phyloP scores from a whole-genome alignment of 2,329 filamentous ascomycete species.

The Claviceps citrina region DNA sequence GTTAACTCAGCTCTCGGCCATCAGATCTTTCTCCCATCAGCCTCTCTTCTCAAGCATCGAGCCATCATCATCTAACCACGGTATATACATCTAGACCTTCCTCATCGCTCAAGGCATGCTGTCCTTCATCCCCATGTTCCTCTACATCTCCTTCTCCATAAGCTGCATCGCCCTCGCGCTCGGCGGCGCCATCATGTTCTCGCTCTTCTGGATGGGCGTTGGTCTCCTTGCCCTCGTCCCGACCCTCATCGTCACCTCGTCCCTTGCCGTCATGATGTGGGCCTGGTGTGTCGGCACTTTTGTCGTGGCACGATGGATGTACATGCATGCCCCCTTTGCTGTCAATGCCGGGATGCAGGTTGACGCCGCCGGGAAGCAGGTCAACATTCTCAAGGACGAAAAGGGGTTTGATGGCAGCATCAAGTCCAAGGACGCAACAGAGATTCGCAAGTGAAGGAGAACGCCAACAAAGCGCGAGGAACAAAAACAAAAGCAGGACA shows the following conservation, averaged over 20 bases:
- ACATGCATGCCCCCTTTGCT: slow-evolving; percentile 19
- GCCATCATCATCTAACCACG: too few relatives aligned
- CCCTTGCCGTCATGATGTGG: slow-evolving; percentile 49
- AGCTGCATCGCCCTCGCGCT: slow-evolving; percentile 48
- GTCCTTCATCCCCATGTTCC: slow-evolving; percentile 48
- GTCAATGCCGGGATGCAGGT: slow-evolving; percentile 10
- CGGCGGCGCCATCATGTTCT: slow-evolving; percentile 46
- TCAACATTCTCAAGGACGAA: slow-evolving; percentile 11
- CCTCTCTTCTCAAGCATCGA: not conserved
- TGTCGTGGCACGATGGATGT: slow-evolving; percentile 31
- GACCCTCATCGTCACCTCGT: slow-evolving; percentile 49
- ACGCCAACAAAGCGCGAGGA: too few relatives aligned
- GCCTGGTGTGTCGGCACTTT: slow-evolving; percentile 50
- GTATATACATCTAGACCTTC: slow-evolving; percentile 39
- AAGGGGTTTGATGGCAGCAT: slow-evolving; percentile 10
- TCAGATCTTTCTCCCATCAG: too few relatives aligned
- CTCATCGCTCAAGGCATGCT: slow-evolving; percentile 48
- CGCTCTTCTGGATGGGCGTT: slow-evolving; percentile 50
- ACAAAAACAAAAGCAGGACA: not conserved
- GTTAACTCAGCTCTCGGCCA: not conserved
- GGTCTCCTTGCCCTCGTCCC: slow-evolving; percentile 54
- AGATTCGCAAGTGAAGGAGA: not conserved
- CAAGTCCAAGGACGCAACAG: not conserved
- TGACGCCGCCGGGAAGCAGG: slow-evolving; percentile 9
- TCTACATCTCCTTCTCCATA: slow-evolving; percentile 53